Percentiles rank a stretch among this genome's conserved stretches.
phyloP scores from a whole-genome alignment of 352 stramenopile species.

The Globisporangium yorkense region DNA sequence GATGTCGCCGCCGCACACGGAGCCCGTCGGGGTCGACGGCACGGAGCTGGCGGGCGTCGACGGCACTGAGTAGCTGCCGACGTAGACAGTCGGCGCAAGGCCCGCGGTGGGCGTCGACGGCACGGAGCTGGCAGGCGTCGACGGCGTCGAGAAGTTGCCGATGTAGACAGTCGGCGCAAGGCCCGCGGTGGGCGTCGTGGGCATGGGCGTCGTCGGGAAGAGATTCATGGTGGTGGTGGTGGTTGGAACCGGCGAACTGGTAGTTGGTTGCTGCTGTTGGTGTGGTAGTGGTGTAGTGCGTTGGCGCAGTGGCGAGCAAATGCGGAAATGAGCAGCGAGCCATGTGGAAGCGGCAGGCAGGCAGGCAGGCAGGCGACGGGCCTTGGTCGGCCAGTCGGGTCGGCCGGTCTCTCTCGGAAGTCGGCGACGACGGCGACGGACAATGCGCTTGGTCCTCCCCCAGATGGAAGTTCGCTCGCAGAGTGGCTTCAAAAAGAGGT shows the following conservation, averaged over 20 bases:
- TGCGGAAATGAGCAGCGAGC: slow-evolving; percentile 7
- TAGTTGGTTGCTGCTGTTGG: neutral
- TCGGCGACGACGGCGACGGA: neutral
- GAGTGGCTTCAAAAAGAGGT: slow-evolving; percentile 3
- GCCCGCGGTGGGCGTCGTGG: neutral
- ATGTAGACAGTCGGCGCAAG: neutral
- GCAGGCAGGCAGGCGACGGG: too few relatives aligned
- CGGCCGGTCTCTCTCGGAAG: too few relatives aligned
- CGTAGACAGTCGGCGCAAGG: neutral
- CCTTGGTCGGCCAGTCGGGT: neutral
- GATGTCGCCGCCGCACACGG: slow-evolving; percentile 7
- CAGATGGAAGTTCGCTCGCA: neutral
- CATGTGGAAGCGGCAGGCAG: neutral
- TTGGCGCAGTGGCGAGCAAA: slow-evolving; percentile 3
- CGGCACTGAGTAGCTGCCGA: slow-evolving; percentile 4
- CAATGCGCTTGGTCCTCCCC: slow-evolving; percentile 8
- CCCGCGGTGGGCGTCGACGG: neutral
- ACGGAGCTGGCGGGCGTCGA: slow-evolving; percentile 4
- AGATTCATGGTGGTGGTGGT: neutral
- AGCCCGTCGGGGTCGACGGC: slow-evolving; percentile 9
- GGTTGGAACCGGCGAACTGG: neutral
- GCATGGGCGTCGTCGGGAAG: neutral
- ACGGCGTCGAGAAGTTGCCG: slow-evolving; percentile 5
- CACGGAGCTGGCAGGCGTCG: slow-evolving; percentile 5
- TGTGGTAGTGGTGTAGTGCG: neutral